Percentiles rank a stretch among this genome's conserved stretches.
Evolutionary conservation across 192 early-diverging fungal species (phyloP).

Genomic region (Irineochytrium annulatum): DNA sequence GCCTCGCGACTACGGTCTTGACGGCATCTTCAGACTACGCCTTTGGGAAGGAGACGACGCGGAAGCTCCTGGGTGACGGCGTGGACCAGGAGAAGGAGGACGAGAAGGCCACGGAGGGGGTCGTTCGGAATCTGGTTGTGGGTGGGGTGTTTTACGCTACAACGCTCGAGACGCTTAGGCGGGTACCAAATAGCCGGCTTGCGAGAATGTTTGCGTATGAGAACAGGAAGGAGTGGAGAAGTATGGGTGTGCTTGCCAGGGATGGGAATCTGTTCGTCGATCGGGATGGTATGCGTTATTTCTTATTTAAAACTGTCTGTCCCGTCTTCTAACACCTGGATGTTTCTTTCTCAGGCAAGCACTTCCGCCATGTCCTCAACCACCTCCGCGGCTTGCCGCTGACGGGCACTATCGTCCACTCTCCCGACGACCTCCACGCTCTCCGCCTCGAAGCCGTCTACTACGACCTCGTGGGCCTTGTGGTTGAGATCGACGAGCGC

Average conservation of each 20-base stretch:
- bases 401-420: conserved; percentile 9
- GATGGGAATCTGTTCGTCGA: conserved; percentile 39
- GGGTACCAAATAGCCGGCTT: conserved; percentile 15
- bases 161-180: conserved; percentile 30
- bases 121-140: conserved; percentile 24
- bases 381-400: conserved; percentile 40
- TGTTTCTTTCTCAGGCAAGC: conserved; percentile 24
- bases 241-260: conserved; percentile 20
- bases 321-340: not conserved
- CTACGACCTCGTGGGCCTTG: conserved; percentile 21
- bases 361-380: conserved; percentile 48
- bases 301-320: not conserved
- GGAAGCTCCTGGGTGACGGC: conserved; percentile 14
- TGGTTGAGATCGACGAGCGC: conserved; percentile 31
- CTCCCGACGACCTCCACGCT: not conserved
- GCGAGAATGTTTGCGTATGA: conserved; percentile 22
- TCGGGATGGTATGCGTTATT: conserved; percentile 32
- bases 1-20: conserved; percentile 16
- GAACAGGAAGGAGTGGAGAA: conserved; percentile 17
- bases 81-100: conserved; percentile 14
- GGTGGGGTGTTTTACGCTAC: conserved; percentile 33
- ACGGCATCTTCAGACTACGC: conserved; percentile 23
- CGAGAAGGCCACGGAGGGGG: conserved; percentile 1
- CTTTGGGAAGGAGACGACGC: conserved; percentile 28
- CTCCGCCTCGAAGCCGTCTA: conserved; percentile 21